These are phyloP conservation scores for Leucocoprinus sp. DNA, from an alignment of 768 basidiomycete species.

Conservation along the genomic window DNA sequence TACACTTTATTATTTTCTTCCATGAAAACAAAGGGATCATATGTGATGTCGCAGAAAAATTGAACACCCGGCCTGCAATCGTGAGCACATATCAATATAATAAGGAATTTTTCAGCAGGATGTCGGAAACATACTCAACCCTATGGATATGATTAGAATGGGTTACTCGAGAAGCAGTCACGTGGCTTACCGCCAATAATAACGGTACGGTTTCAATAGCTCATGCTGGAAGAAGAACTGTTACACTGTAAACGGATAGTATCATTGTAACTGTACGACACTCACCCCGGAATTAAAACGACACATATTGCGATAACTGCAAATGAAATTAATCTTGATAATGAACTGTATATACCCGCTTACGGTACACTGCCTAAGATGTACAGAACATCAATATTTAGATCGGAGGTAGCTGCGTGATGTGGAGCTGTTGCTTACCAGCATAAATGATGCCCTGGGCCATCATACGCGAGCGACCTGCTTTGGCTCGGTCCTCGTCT, in stretches of 20 bases:
- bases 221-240: constrained; percentile 83
- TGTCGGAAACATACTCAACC: constrained; percentile 55
- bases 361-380: constrained; percentile 61
- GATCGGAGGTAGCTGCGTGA: constrained; percentile 3
- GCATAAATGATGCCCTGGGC: constrained; percentile 55
- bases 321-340: not conserved
- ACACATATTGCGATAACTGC: constrained; percentile 90
- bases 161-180: constrained; percentile 3
- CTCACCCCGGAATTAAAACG: constrained; percentile 86
- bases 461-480: constrained; percentile 55
- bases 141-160: constrained; percentile 24
- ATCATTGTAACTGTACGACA: constrained; percentile 7
- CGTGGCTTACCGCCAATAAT: constrained; percentile 63
- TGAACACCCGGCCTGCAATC: constrained; percentile 59
- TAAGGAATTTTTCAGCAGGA: not conserved
- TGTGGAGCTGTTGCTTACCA: constrained; percentile 27
- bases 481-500: constrained; percentile 58
- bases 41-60: constrained; percentile 68
- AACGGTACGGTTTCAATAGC: constrained; percentile 65
- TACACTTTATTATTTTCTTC: constrained; percentile 49
- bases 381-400: constrained; percentile 11
- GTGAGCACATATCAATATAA: constrained; percentile 3
- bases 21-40: constrained; percentile 80
- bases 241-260: not conserved
- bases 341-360: constrained; percentile 19